Base-by-base conservation (phyloP, 768 basidiomycete species). In the Dendrothele bispora region DNA sequence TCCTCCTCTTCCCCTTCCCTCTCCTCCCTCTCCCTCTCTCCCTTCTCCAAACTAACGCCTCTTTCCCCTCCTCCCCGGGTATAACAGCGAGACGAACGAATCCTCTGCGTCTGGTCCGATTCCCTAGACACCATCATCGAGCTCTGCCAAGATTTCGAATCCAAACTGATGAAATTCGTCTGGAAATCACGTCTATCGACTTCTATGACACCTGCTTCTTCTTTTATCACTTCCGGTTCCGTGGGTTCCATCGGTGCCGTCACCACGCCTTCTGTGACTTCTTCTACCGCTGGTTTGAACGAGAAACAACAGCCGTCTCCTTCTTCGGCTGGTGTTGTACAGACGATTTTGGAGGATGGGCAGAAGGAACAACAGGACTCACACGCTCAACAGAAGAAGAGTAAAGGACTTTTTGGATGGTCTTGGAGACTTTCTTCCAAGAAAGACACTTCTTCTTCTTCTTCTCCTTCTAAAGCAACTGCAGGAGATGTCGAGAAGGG, bases 31-130 rank as follows among this genome's bases (percentile, higher is more conserved):
- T 38, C 25, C 27, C 21, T 17, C 15, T 15, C 30, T 14, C 20
- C n/a, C 39, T 14, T 22, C 11, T 42, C 35, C 29, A 30, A 50
- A 44, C 55, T 51, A 51, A 49, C 51, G 48, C 25, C 39, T 18
- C 12, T 8, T 38, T n/a, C n/a, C n/a, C n/a, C n/a, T n/a, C n/a
- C n/a, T n/a, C n/a, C n/a, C n/a, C n/a, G n/a, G n/a, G n/a, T n/a
- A n/a, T n/a, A n/a, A 18, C 57, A 90, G 89, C 83, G 91, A 22
- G 85, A 91, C 62, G 91, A 94, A 58, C 80, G 82, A 20, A 87
- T 91, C 35, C 72, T 95, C 22, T 75, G 93, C 20, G 81, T 88
- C 17, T 95, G 92, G 92, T 82, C 88, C 1, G 89, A 94, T 66
- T 77, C 84, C 57, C 73, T 94, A 29, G 90, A 93, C 61, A 72